Conservation (phyloP, 2,329 filamentous ascomycete genomes). For the Coleophoma crateriformis region DNA sequence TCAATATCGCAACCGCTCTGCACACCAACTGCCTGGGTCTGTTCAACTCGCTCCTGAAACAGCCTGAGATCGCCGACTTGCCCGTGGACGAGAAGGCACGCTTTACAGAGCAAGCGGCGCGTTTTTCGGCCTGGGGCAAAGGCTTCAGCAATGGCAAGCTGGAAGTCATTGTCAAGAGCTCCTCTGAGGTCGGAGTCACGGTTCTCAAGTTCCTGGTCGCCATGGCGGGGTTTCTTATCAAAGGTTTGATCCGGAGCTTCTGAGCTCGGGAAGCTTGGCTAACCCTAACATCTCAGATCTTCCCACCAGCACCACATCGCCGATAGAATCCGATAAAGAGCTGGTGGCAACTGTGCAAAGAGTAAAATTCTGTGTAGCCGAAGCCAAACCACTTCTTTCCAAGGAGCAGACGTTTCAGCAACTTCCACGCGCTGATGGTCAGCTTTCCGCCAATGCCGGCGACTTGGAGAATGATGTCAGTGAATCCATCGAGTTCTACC, state of each 20-base stretch:
- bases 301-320: background rate
- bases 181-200: background rate
- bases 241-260: background rate
- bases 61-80: background rate
- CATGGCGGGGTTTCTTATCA: conserved; percentile 1
- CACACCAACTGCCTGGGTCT: background rate
- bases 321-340: background rate
- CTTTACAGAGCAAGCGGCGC: background rate
- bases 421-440: background rate
- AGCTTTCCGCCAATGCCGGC: background rate
- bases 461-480: background rate
- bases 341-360: background rate
- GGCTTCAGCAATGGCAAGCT: background rate
- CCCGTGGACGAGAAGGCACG: background rate
- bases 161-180: background rate
- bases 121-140: background rate
- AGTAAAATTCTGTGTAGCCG: background rate
- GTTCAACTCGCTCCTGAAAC: background rate
- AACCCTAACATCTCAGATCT: background rate
- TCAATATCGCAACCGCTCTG: background rate
- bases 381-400: background rate
- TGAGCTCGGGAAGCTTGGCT: background rate
- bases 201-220: background rate
- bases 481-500: background rate
- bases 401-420: background rate